These are phyloP conservation scores for Eucalyptus dawsonii DNA, from an alignment of 345 rosid genomes.

Conservation along the genomic window DNA sequence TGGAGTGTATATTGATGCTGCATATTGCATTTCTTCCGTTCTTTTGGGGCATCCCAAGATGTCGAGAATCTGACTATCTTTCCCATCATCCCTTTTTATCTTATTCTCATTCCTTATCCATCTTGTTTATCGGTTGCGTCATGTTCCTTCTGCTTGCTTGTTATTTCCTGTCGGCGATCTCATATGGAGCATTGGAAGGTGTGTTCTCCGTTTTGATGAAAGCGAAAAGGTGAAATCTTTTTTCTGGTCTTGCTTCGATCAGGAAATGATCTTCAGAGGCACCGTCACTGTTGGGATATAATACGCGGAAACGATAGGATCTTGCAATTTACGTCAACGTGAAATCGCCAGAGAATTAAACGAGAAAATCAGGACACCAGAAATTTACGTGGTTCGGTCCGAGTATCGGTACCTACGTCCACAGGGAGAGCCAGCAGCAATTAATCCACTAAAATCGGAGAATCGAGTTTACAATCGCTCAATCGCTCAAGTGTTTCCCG, in stretches of 20 bases:
- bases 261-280: slow-evolving; percentile 64
- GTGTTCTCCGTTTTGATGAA: background rate
- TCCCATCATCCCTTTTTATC: background rate
- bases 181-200: no score
- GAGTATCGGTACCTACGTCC: no score
- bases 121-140: background rate
- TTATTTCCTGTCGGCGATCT: background rate
- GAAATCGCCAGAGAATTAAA: no score
- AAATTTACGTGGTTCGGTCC: no score
- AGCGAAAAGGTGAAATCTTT: background rate
- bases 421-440: no score
- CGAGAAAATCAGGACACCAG: no score
- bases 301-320: no score
- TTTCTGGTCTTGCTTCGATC: background rate
- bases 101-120: background rate
- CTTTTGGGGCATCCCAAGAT: background rate
- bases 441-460: no score
- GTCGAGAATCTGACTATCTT: slow-evolving; percentile 4
- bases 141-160: background rate
- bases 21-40: background rate
- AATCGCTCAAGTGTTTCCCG: no score
- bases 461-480: no score
- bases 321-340: no score
- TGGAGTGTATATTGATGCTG: background rate
- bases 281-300: no score